Conservation (phyloP, 768 basidiomycete species). For the Leccinum barrowsii region DNA sequence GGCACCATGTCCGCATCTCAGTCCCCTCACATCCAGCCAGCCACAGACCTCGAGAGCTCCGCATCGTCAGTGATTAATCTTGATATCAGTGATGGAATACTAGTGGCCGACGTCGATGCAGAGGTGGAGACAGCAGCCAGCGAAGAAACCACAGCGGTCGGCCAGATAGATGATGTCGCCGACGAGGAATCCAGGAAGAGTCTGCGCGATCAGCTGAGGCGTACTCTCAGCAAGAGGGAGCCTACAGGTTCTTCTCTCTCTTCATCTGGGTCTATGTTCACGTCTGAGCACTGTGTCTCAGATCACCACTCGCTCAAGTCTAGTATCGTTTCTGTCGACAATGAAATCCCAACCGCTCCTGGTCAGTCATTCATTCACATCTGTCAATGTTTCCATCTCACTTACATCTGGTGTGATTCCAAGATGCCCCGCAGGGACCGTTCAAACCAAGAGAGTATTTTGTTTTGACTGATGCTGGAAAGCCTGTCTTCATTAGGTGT, state of each 20-base stretch:
- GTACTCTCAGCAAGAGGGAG: constrained; percentile 54
- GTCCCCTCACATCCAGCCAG: constrained; percentile 26
- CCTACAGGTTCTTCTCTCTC: constrained; percentile 39
- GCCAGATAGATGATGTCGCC: constrained; percentile 38
- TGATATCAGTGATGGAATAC: constrained; percentile 64
- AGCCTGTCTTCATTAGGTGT: constrained; percentile 93
- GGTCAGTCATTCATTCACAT: constrained; percentile 17
- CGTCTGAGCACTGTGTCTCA: constrained; percentile 2
- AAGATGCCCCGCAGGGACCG: constrained; percentile 16
- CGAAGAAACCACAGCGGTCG: constrained; percentile 51
- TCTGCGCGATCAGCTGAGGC: constrained; percentile 68
- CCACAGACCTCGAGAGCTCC: constrained; percentile 52
- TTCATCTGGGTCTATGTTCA: constrained; percentile 6
- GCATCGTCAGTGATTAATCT: constrained; percentile 69
- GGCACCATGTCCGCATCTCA: constrained; percentile 32
- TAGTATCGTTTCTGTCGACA: constrained; percentile 19
- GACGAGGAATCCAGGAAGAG: constrained; percentile 61
- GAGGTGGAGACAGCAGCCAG: constrained; percentile 53
- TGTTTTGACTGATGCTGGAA: constrained; percentile 91
- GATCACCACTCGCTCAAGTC: constrained; percentile 15
- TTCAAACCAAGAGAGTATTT: constrained; percentile 76
- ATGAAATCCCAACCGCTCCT: constrained; percentile 33
- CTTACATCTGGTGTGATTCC: constrained; percentile 1
- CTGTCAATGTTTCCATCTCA: not conserved
- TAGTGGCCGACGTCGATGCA: constrained; percentile 66